Evolutionary conservation across 2,329 filamentous ascomycete species (phyloP).

Genomic region (Botrytis hyacinthi): DNA sequence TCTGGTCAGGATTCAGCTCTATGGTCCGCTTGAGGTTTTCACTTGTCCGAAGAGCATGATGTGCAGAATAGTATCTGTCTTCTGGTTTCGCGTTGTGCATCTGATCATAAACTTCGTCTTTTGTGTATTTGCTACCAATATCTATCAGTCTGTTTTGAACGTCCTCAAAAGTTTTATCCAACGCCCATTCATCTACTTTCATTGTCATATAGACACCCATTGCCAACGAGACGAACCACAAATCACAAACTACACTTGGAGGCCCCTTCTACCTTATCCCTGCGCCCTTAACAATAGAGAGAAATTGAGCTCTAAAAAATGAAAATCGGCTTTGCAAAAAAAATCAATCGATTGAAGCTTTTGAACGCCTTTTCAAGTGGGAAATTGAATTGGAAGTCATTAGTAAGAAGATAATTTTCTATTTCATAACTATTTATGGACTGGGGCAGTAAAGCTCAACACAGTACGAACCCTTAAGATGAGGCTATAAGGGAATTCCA

Average conservation of each 20-base stretch:
- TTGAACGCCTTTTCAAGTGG: too few species aligned
- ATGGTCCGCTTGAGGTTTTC: not conserved
- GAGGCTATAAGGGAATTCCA: accelerated
- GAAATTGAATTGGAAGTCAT: too few species aligned
- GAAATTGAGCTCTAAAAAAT: too few species aligned
- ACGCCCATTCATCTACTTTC: not conserved
- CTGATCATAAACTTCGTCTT: accelerated
- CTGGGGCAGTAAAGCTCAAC: accelerated
- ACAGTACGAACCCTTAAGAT: accelerated
- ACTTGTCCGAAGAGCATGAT: not conserved
- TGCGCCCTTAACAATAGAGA: too few species aligned
- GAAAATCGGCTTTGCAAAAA: not conserved
- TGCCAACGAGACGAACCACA: too few species aligned
- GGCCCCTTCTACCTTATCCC: too few species aligned
- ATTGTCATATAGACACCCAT: not conserved
- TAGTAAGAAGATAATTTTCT: too few species aligned
- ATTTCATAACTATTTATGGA: not conserved
- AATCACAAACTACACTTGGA: too few species aligned
- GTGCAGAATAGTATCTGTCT: not conserved
- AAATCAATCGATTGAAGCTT: too few species aligned
- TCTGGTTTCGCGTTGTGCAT: not conserved
- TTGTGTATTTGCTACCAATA: not conserved
- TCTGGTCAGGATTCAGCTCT: not conserved
- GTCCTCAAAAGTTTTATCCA: accelerated
- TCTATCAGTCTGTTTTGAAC: not conserved